Evolutionary conservation across 441 rosid genomes (phyloP), one percentile per base, ranked within the genome.

Genomic region (Erysimum cheiri): DNA sequence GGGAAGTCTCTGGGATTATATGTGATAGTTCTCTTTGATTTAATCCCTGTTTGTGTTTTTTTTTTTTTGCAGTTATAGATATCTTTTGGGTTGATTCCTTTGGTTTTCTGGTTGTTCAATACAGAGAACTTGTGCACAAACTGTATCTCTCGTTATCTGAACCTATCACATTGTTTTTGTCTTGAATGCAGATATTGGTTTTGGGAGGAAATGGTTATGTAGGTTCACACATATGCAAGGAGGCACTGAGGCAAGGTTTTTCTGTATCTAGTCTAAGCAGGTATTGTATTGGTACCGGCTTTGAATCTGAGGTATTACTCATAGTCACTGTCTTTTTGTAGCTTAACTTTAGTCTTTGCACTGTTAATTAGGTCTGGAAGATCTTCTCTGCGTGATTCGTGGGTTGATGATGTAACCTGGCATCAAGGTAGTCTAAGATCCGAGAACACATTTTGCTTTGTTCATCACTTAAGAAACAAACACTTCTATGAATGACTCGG

Each of bases 171-270:
- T 56, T 59, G 19, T n/a, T 31, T 26, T 78, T 15, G 24, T 44
- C 9, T 64, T 73, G 66, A n/a, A 41, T 73, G 64, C 53, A 80
- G 88, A 60, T 81, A 36, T 78, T 81, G 66, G 85, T 83, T 58
- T 73, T 83, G 26, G 85, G 87, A 69, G 87, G 85, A 78, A 83
- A 75, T 32, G 85, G 85, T 14, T 83, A 73, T 75, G 87, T 83
- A 15, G 87, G 87, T 48, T 77, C 83, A 55, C 87, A 83, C 28
- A 64, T 83, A 58, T 81, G 83, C 61, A 67, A 61, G 67, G 85
- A 83, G 76, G 83, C 87, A 55, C 36, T 81, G 35, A 76, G 73
- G 54, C 79, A 72, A 53, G 82, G 85, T 26, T 70, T 83, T 24
- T 67, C 78, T 40, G 82, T 81, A 6, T 79, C 83, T 69, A 81